Base-by-base conservation (phyloP, 257 asterid genomes). In the Ilex asprella region DNA sequence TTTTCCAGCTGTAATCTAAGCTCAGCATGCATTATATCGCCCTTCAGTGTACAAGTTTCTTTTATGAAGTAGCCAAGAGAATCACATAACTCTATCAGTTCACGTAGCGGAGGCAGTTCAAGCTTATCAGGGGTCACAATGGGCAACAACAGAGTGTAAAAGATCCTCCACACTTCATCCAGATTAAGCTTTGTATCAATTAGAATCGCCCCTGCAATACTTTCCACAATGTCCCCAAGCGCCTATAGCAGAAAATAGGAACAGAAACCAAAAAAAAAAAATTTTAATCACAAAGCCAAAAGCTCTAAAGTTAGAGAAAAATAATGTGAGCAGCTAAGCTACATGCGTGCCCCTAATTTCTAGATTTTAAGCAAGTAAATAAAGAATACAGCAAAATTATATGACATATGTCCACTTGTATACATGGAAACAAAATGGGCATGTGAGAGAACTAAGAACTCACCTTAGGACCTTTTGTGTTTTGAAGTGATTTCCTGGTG, bases 171-270 rank as follows among this genome's bases (percentile, higher is more conserved):
- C 59, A 89, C 97, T 80, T 76, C 75, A 39, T 79, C 86, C 68
- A 87, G 65, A 63, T 82, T 64, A 15, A 93, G 88, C 11, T 80
- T 84, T 30, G 97, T 79, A 68, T 93, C 99, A 31, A 93, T 81
- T 32, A 93, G 94, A 63, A 89, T 63, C 7, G 96, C 99, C 29
- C 96, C 97, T 5, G 91, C 89, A 50, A 89, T 84, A 84, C 99
- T 87, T 64, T 93, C 99, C 60, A 93, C 87, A 88, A 93, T 70
- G 79, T 93, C 96, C 31, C 97, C 99, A n/a, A 93, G 94, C 31
- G 73, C 97, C 99, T 92, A 56, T 61, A 65, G 49, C 30, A 30
- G 54, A 39, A 35, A 60, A 58, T 9, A 53, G 15, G 30, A 53
- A 9, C 27, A 53, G 15, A 10, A 53, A 35, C 8, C 41, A 35